Percentiles rank a stretch among this genome's conserved stretches.
Conservation (phyloP, 1,284 basidiomycete genomes). For the Cerioporus squamosus region DNA sequence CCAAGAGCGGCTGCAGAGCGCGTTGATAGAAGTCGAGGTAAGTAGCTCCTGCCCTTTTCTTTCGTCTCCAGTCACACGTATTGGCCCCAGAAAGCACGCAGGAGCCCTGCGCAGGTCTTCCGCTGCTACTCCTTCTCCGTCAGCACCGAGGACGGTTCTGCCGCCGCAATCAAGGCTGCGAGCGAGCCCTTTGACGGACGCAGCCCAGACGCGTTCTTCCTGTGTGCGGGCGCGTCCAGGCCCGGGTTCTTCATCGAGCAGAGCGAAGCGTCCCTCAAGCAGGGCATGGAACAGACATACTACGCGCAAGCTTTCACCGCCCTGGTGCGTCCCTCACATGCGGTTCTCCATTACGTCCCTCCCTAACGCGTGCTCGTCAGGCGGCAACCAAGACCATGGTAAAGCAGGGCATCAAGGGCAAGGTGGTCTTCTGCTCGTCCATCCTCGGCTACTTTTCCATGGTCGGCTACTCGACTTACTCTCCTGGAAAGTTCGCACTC, state of each 20-base stretch:
- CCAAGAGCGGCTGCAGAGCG: conserved; percentile 60
- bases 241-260: conserved; percentile 80
- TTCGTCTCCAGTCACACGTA: neutral
- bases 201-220: conserved; percentile 76
- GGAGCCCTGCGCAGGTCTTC: conserved; percentile 59
- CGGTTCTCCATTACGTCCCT: neutral
- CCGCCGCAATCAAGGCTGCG: conserved; percentile 65
- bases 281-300: conserved; percentile 67
- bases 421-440: conserved; percentile 85
- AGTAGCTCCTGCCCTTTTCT: conserved; percentile 9
- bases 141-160: conserved; percentile 50
- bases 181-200: conserved; percentile 54
- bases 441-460: conserved; percentile 84
- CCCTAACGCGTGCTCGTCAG: conserved; percentile 40
- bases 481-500: conserved; percentile 89
- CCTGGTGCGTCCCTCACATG: conserved; percentile 43
- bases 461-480: conserved; percentile 85
- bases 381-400: conserved; percentile 78
- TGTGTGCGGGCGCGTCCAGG: conserved; percentile 74
- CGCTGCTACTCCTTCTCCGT: conserved; percentile 68
- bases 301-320: conserved; percentile 82
- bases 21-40: conserved; percentile 68
- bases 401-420: conserved; percentile 55
- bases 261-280: conserved; percentile 58
- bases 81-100: conserved; percentile 44